Percentiles rank a stretch among this genome's conserved stretches.
phyloP scores from a whole-genome alignment of 2,329 filamentous ascomycete species.

The Westerdykella aurantiaca region DNA sequence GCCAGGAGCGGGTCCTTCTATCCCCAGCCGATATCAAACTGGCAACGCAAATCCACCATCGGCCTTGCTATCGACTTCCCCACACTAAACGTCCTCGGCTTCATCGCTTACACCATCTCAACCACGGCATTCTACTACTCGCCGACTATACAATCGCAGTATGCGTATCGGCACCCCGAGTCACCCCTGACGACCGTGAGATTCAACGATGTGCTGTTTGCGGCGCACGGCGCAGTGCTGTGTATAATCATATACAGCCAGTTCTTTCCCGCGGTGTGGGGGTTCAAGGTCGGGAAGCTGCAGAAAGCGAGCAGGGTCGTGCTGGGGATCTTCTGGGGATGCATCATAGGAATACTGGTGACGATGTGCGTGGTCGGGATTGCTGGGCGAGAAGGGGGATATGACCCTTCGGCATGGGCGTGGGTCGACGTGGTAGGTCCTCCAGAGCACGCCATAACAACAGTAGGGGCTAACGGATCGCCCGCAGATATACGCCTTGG shows the following conservation, averaged over 20 bases:
- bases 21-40: slow-evolving; percentile 80
- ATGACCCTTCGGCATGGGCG: slow-evolving; percentile 50
- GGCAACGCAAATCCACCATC: slow-evolving; percentile 65
- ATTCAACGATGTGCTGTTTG: slow-evolving; percentile 86
- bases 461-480: slow-evolving; percentile 6
- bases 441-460: neutral
- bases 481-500: slow-evolving; percentile 57
- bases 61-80: slow-evolving; percentile 89
- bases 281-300: slow-evolving; percentile 57
- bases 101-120: slow-evolving; percentile 68
- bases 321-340: slow-evolving; percentile 64
- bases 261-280: slow-evolving; percentile 67
- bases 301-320: slow-evolving; percentile 57
- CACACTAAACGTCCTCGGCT: slow-evolving; percentile 66
- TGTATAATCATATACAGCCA: slow-evolving; percentile 71
- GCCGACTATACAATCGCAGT: slow-evolving; percentile 69
- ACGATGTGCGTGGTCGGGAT: slow-evolving; percentile 44
- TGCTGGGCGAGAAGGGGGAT: slow-evolving; percentile 39
- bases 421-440: slow-evolving; percentile 58
- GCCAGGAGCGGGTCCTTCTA: slow-evolving; percentile 82
- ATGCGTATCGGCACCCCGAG: slow-evolving; percentile 69
- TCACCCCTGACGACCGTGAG: slow-evolving; percentile 76
- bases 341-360: slow-evolving; percentile 51
- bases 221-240: slow-evolving; percentile 70
- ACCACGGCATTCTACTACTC: slow-evolving; percentile 75